Base-by-base conservation (phyloP, 108 stramenopile species). In the Skeletonema menzelii region DNA sequence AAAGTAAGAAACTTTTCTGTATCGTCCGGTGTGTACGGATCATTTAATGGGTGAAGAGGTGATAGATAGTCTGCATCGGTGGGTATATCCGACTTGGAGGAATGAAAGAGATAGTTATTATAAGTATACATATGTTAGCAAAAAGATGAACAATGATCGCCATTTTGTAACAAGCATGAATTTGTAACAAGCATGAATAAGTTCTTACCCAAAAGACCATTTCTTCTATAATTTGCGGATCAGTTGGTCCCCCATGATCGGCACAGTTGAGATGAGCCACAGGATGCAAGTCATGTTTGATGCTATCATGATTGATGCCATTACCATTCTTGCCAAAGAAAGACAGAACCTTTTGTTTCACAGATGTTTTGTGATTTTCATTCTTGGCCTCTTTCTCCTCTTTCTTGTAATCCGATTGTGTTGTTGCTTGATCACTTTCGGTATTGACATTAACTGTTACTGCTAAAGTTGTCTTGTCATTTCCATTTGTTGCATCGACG, bases 141-240 rank as follows among this genome's bases (percentile, higher is more conserved):
- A 37, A 37, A 37, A 37, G 35, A 37, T 2, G 35, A 12, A 12
- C 11, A 10, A 35, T 1, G 10, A 35, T 8, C 28, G 2, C 0
- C 10, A 35, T 35, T 35, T 10, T 37, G 12, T 11, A 37, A 10
- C 35, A 37, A 35, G 35, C 11, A 37, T 32, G 35, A 37, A n/a
- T n/a, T n/a, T 11, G 35, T 35, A 8, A 37, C 10, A 12, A 8
- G n/a, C n/a, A n/a, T n/a, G n/a, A n/a, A n/a, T n/a, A n/a, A n/a
- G n/a, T n/a, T n/a, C 40, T 15, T 42, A 42, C 40, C 94, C 94
- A 95, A 65, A 91, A 95, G 3, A 95, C 82, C 91, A 95, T 91
- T 65, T 91, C 89, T n/a, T 86, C 80, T 14, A 84, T 77, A 55
- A 65, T 63, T 15, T 64, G 37, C 4, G 34, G 56, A 32, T 82